Base-by-base conservation (phyloP, 1,284 basidiomycete genomes). In the Cutaneotrichosporon sp. region DNA sequence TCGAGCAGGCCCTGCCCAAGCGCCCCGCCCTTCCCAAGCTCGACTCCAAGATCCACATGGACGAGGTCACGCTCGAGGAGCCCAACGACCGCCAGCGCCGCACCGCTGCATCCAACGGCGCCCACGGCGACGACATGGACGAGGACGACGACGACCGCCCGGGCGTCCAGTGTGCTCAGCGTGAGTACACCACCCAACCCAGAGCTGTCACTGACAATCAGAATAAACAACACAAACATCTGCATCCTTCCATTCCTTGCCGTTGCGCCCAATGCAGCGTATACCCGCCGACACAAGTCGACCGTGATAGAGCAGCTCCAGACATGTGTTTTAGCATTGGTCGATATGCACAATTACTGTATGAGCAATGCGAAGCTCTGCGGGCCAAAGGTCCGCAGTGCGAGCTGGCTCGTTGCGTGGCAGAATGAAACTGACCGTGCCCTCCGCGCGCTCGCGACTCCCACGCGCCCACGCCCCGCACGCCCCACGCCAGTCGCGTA, bases 1-100 rank as follows among this genome's bases (percentile, higher is more conserved):
- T 99, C 57, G 94, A 99, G 76, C 76, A 83, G 55, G 93, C 90
- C 12, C 83, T 99, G 1, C 90, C 93, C 15, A 80, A 88, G 14
- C 85, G 96, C 51, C 80, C 78, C 51, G 80, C 84, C 12, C 60
- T 90, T 37, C 81, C 84, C 60, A 85, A 82, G 66, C 85, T 86
- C 68, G 54, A 81, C 15, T 85, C 86, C 77, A 81, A 80, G 61
- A 66, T 87, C 43, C 69, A 83, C 56, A 68, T 91, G 12, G 96
- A 99, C 70, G 92, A 97, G 70, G 91, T 90, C 41, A 81, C 85
- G 49, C 79, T 97, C 60, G 82, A 86, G 57, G 87, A 94, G 65
- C 82, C 86, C 13, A 88, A 91, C 70, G 84, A 85, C 61, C 83
- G 87, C 61, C 83, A 90, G 67, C 63, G 63, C 54, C 82, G 78